A percentile compares a stretch with the other conserved stretches of the same genome.
Evolutionary conservation across 495 filamentous ascomycete species (phyloP).

Genomic region (Aspergillus leporis): DNA sequence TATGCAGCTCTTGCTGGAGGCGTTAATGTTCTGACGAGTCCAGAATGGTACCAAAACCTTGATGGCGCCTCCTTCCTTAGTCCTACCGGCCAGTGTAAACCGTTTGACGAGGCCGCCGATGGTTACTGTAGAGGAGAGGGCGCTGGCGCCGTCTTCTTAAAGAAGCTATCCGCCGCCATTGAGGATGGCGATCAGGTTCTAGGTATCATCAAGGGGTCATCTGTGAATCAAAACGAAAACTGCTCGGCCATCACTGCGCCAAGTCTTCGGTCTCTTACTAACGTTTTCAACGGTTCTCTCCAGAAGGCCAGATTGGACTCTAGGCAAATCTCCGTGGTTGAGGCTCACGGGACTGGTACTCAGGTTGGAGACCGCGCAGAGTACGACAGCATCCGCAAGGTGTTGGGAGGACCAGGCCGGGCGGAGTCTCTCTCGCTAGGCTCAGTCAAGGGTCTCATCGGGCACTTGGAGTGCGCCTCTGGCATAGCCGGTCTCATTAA

Average conservation of each 20-base stretch:
- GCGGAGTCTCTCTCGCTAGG: conserved; percentile 24
- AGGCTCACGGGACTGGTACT: conserved; percentile 36
- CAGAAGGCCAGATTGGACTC: conserved; percentile 13
- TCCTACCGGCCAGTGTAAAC: conserved; percentile 50
- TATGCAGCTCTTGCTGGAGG: conserved; percentile 26
- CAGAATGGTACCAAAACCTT: conserved; percentile 18
- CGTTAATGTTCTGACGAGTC: conserved; percentile 33
- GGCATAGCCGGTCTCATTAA: conserved; percentile 48
- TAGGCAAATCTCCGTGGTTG: conserved; percentile 16
- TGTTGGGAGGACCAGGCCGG: conserved; percentile 24
- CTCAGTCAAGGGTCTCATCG: conserved; percentile 49
- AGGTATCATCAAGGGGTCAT: conserved; percentile 48
- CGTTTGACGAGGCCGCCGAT: conserved; percentile 64
- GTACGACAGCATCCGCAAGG: conserved; percentile 30
- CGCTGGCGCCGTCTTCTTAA: conserved; percentile 62
- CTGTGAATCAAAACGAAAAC: conserved; percentile 27
- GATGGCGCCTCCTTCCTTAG: conserved; percentile 26
- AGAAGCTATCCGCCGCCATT: conserved; percentile 58
- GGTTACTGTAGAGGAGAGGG: conserved; percentile 70
- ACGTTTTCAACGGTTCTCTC: conserved; percentile 21
- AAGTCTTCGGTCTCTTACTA: conserved; percentile 25
- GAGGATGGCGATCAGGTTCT: conserved; percentile 60
- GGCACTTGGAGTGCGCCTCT: conserved; percentile 50
- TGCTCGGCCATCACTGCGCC: conserved; percentile 33
- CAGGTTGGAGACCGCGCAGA: conserved; percentile 42